Percentiles rank a stretch among this genome's conserved stretches.
Evolutionary conservation across 2,329 filamentous ascomycete genomes (phyloP).

Genomic region (Paracoccidioides brasiliensis): DNA sequence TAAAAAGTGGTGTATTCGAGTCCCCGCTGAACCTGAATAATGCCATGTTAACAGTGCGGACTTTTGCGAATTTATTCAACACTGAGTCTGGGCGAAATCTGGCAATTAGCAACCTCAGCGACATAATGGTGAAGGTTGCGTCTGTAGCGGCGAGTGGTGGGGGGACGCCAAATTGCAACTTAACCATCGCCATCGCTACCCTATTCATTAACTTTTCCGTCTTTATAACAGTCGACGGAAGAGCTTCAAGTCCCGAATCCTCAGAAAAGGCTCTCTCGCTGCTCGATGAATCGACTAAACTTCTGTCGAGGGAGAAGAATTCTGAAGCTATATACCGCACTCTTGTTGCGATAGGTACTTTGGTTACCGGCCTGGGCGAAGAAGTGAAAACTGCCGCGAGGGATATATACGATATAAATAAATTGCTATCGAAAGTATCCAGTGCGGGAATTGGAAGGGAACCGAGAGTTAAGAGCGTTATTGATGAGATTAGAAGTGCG

Average conservation of each 20-base stretch:
- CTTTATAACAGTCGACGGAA: constrained; percentile 43
- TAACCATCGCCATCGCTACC: constrained; percentile 71
- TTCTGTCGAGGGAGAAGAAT: constrained; percentile 56
- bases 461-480: constrained; percentile 46
- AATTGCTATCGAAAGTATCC: constrained; percentile 36
- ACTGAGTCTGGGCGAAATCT: constrained; percentile 57
- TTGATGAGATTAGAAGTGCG: constrained; percentile 45
- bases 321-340: constrained; percentile 72
- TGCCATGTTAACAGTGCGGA: constrained; percentile 72
- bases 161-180: constrained; percentile 54
- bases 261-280: constrained; percentile 40
- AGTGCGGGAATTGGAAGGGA: constrained; percentile 41
- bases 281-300: constrained; percentile 47
- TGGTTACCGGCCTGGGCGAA: constrained; percentile 47
- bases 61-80: constrained; percentile 71
- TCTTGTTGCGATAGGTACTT: constrained; percentile 70
- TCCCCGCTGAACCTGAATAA: constrained; percentile 60
- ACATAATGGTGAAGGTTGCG: constrained; percentile 48
- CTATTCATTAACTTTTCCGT: constrained; percentile 77
- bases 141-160: constrained; percentile 43
- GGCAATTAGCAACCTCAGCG: constrained; percentile 45
- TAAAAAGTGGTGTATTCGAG: constrained; percentile 45
- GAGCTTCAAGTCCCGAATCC: constrained; percentile 28
- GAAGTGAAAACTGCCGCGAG: constrained; percentile 46
- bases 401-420: constrained; percentile 42